Conservation (phyloP, 2,329 filamentous ascomycete species). For the Bipolaris gigantea region DNA sequence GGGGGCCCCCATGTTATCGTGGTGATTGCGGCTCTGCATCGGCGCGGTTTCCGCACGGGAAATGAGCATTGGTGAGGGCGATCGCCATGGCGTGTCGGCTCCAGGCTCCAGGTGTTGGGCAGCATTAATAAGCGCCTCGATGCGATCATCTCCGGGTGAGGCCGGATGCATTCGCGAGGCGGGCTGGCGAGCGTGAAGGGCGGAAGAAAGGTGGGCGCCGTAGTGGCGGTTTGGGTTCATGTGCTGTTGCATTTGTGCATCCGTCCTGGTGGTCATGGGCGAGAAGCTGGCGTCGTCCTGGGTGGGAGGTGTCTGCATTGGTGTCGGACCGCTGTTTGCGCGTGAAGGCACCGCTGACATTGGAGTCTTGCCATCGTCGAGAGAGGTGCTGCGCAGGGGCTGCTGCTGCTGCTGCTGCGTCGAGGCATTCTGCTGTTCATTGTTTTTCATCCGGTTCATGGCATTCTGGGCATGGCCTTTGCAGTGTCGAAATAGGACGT, state of each 20-base stretch:
- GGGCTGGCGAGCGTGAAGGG: slow-evolving; percentile 16
- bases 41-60: slow-evolving; percentile 27
- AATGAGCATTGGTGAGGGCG: slow-evolving; percentile 39
- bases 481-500: slow-evolving; percentile 56
- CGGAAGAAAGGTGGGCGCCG: slow-evolving; percentile 18
- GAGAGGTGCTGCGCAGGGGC: slow-evolving; percentile 14
- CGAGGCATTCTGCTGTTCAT: slow-evolving; percentile 31
- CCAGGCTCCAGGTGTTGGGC: slow-evolving; percentile 42
- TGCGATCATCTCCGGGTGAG: slow-evolving; percentile 38
- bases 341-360: slow-evolving; percentile 7
- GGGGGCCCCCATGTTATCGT: slow-evolving; percentile 41
- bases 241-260: slow-evolving; percentile 29
- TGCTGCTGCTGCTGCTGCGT: slow-evolving; percentile 36
- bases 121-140: slow-evolving; percentile 45
- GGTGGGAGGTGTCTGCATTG: slow-evolving; percentile 23
- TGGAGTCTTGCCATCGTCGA: slow-evolving; percentile 22
- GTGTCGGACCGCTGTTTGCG: slow-evolving; percentile 23
- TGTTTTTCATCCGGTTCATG: slow-evolving; percentile 41
- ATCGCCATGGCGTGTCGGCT: slow-evolving; percentile 39
- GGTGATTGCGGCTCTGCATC: slow-evolving; percentile 29
- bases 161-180: slow-evolving; percentile 21
- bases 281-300: slow-evolving; percentile 33
- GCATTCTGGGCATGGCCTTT: slow-evolving; percentile 53
- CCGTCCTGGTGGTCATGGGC: slow-evolving; percentile 29
- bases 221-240: slow-evolving; percentile 24